Percentiles rank a stretch among this genome's conserved stretches.
phyloP scores from a whole-genome alignment of 345 rosid genomes.

The Conringia planisiliqua region DNA sequence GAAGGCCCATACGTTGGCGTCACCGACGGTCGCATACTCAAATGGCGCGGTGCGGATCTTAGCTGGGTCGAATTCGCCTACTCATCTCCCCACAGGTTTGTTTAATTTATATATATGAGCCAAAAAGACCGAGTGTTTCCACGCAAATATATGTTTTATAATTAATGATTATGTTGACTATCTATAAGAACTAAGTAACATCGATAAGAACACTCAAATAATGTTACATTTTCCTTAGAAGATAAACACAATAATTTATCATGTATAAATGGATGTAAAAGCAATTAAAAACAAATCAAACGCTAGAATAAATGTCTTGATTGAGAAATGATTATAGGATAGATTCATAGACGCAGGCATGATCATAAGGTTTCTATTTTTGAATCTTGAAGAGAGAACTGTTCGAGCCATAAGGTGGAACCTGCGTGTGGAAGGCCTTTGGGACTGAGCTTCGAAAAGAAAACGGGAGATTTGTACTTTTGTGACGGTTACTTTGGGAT shows the following conservation, averaged over 20 bases:
- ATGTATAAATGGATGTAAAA: neutral
- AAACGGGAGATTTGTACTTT: constrained; percentile 65
- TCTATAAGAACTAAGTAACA: neutral
- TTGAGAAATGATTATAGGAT: neutral
- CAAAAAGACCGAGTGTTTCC: neutral
- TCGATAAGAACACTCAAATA: neutral
- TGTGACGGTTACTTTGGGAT: constrained; percentile 72
- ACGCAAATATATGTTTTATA: neutral
- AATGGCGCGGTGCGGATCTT: constrained; percentile 27
- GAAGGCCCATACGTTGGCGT: constrained; percentile 36
- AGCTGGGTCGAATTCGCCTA: constrained; percentile 66
- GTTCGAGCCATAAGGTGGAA: constrained; percentile 43
- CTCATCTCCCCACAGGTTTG: constrained; percentile 50
- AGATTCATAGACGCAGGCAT: neutral
- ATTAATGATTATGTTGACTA: neutral
- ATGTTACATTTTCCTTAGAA: neutral
- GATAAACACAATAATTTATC: neutral
- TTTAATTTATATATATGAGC: neutral
- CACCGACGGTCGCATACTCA: constrained; percentile 33
- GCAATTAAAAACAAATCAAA: neutral
- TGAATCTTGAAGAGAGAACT: constrained; percentile 42
- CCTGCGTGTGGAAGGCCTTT: constrained; percentile 75
- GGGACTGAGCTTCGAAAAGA: constrained; percentile 60
- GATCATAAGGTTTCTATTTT: neutral
- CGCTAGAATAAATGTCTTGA: neutral